Conservation (phyloP, 2,329 filamentous ascomycete genomes). For the Cordyceps cateniannulata region DNA sequence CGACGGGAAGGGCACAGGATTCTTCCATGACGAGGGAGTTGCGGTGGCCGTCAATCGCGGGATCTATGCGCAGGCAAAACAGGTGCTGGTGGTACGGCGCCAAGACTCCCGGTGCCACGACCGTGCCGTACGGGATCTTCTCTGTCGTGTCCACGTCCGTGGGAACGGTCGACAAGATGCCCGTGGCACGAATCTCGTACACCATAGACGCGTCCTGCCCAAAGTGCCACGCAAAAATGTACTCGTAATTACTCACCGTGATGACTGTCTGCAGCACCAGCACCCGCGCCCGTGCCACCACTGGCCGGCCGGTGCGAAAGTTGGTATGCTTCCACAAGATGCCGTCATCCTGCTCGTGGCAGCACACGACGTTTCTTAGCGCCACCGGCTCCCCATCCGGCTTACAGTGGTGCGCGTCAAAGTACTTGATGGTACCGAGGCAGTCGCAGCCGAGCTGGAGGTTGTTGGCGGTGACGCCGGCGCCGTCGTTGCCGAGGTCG, state of each 20-base stretch:
- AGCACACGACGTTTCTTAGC: conserved; percentile 29
- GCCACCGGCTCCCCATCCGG: conserved; percentile 24
- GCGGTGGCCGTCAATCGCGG: conserved; percentile 51
- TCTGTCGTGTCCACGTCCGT: conserved; percentile 46
- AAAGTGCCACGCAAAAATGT: conserved; percentile 38
- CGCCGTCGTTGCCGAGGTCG: conserved; percentile 61
- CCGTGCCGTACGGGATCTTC: conserved; percentile 47
- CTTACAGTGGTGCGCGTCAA: conserved; percentile 28
- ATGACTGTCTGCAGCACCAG: conserved; percentile 57
- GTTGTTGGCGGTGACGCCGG: conserved; percentile 59
- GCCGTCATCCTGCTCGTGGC: conserved; percentile 36
- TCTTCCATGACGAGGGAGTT: conserved; percentile 45
- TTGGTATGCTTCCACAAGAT: conserved; percentile 60
- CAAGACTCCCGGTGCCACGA: conserved; percentile 54
- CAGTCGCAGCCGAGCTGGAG: conserved; percentile 59
- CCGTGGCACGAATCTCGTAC: conserved; percentile 32
- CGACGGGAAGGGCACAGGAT: conserved; percentile 35
- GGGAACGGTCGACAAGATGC: conserved; percentile 39
- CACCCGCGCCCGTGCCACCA: conserved; percentile 48
- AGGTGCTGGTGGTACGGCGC: conserved; percentile 65
- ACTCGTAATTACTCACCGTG: conserved; percentile 59
- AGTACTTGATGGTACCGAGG: conserved; percentile 50
- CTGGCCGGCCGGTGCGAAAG: conserved; percentile 48
- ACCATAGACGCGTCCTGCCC: conserved; percentile 42
- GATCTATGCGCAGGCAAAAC: conserved; percentile 60